Base-by-base conservation (phyloP, 345 rosid genomes). In the Pistacia atlantica region DNA sequence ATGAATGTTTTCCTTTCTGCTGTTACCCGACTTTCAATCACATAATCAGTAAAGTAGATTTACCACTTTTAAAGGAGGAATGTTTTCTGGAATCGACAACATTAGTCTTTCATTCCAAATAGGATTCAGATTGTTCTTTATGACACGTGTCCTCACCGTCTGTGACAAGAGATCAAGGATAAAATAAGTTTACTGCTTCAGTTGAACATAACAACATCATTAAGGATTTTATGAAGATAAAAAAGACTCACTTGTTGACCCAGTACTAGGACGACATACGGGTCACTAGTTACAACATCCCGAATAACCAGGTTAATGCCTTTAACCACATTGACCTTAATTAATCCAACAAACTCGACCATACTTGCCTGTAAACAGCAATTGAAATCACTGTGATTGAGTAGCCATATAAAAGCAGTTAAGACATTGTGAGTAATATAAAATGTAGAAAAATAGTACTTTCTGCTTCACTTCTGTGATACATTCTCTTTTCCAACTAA, bases 91-190 rank as follows among this genome's bases (percentile, higher is more conserved):
- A 77, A 97, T 97, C 3, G 97, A 91, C 80, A 97, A 75, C 97
- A 94, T 97, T 54, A 97, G 87, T 67, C 91, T 90, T 79, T 97
- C 97, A 80, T 94, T 97, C 99, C 99, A 96, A 57, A 97, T 95
- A 1, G 99, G 99, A 76, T 97, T 97, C 82, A 97, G 86, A 83
- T 88, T 94, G 90, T 86, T 97, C 88, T 92, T 97, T 80, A 97
- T 91, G 78, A 94, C 98, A 13, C 94, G 86, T 1, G 99, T 94
- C 88, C 84, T 92, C 46, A 97, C 97, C 0, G 97, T 88, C 99
- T 96, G 86, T 81, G 87, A 73, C 22, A 77, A 64, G 54, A 52
- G 70, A 66, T 59, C n/a, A 66, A 17, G 22, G 67, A 63, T 45
- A 60, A 64, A 46, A 38, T 16, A 3, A 33, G 31, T 73, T 72